Evolutionary conservation across 139 green algal species (phyloP), one percentile per base, ranked within the genome.

Genomic region (Haematococcus sp.): DNA sequence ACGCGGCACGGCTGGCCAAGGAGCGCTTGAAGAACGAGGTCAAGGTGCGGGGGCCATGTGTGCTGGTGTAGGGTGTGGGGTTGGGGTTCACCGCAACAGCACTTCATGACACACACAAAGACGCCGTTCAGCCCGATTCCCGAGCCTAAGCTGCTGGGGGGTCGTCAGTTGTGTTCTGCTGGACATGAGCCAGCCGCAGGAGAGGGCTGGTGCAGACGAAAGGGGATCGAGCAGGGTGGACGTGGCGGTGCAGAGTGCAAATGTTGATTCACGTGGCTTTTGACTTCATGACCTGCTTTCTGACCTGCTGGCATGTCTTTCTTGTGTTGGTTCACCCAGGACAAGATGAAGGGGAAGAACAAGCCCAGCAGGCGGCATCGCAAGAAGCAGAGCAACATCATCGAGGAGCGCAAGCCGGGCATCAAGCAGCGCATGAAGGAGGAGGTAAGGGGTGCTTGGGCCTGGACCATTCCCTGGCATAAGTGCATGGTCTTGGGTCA

Each of bases 341-440:
- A 74, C 32, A 85, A 83, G 54, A 94, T 97, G 90, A 97, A 97
- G 87, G 94, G 94, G 73, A 95, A 95, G 79, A 98, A 97, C 86
- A 93, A 88, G 81, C 89, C 93, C 23, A 91, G 70, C 25, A 84
- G 89, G 76, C 82, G 86, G 52, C 85, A 92, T 66, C 76, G 83
- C 61, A 95, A 94, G 83, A 97, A 97, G 88, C 91, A 98, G 83
- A 71, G 74, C 59, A 97, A 97, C 80, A 88, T 98, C 70, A 90
- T 98, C 23, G 89, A 96, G 81, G 91, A 90, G 60, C 83, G 79
- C 65, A 86, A 84, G 66, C 75, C 79, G 0, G 51, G 44, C 0
- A 40, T 88, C 31, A 76, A 77, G 52, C 33, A 93, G 34, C 58
- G 70, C 17, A 61, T 83, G 59, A 43, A 79, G 58, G 75, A 89